These are phyloP conservation scores for Inonotus obliquus DNA, from an alignment of 1,284 basidiomycete genomes.

Conservation along the genomic window DNA sequence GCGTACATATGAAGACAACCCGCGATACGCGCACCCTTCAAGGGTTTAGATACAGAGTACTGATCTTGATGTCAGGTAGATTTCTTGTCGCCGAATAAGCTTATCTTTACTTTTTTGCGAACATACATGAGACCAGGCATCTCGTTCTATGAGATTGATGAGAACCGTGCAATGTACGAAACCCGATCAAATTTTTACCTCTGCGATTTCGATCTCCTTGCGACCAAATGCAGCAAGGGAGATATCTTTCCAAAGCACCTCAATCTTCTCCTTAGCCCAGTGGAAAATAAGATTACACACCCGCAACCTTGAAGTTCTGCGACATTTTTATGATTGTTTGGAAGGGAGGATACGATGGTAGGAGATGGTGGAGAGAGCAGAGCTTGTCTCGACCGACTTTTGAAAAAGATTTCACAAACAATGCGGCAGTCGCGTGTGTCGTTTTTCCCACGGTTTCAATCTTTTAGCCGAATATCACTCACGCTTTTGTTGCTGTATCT, in stretches of 20 bases:
- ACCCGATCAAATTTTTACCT: slow-evolving; percentile 43
- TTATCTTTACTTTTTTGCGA: slow-evolving; percentile 63
- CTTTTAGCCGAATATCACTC: not conserved
- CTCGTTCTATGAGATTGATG: slow-evolving; percentile 55
- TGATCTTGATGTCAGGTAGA: slow-evolving; percentile 33
- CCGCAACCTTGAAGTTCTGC: slow-evolving; percentile 73
- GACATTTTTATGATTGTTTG: slow-evolving; percentile 44
- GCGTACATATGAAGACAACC: slow-evolving; percentile 94
- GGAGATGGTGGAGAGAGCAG: slow-evolving; percentile 29
- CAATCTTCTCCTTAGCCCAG: slow-evolving; percentile 16
- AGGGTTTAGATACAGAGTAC: slow-evolving; percentile 81
- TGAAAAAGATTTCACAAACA: slow-evolving; percentile 34
- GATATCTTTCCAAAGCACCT: slow-evolving; percentile 55
- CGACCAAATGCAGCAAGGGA: slow-evolving; percentile 96
- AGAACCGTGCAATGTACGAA: slow-evolving; percentile 20
- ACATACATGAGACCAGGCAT: slow-evolving; percentile 95
- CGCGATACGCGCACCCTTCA: slow-evolving; percentile 94
- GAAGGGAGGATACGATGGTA: slow-evolving; percentile 30
- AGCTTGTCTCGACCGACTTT: slow-evolving; percentile 26
- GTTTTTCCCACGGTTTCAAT: slow-evolving; percentile 19
- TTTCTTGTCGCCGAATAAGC: slow-evolving; percentile 1
- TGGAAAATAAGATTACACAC: slow-evolving; percentile 32
- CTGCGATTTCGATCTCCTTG: slow-evolving; percentile 98
- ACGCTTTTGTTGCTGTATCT: not conserved
- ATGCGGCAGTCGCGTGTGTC: slow-evolving; percentile 26